Evolutionary conservation across 371 early-diverging fungal genomes (phyloP), one percentile per base, ranked within the genome.

Genomic region (Smittium culicis): DNA sequence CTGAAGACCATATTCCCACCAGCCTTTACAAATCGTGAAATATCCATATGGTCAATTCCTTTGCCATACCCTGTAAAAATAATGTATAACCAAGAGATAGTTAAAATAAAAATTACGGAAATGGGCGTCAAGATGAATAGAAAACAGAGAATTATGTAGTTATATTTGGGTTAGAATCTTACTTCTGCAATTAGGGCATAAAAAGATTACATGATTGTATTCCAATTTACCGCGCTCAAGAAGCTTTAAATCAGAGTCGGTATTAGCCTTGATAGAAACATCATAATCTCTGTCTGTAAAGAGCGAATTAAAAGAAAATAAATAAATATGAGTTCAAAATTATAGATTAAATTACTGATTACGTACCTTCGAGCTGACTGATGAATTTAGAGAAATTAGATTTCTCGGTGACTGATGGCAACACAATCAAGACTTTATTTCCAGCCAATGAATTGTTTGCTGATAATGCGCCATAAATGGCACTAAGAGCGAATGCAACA

Each of bases 1-100:
- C 88, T 89, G 25, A 92, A 69, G 11, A 98, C 67, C 54, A 95
- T 74, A 73, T 95, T 96, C n/a, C 96, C 98, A 35, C 96, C 96
- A 31, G 82, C 79, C 61, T 92, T 86, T 34, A 94, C 85, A 75
- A 90, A 98, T 58, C 91, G 83, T 62, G 92, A 77, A 20, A 98
- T 76, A 35, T 81, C 67, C n/a, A 76, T 72, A 35, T 81, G 82
- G 61, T 68, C 77, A 59, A 88, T 67, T 1, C 71, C 70, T 30
- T 72, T 69, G 59, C 83, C 82, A 63, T 83, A 78, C 35, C 56
- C 35, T 62, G 30, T 27, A 28, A 20, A 35, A 35, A 25, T 3
- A 14, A 5, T 62, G 3, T 5, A 34, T 14, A 20, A 25, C 8
- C 8, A 62, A 35, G 5, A 32, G 14, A 14, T 29, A 16, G 25